phyloP scores from a whole-genome alignment of 2,329 filamentous ascomycete species.

The Scedosporium dehoogii region DNA sequence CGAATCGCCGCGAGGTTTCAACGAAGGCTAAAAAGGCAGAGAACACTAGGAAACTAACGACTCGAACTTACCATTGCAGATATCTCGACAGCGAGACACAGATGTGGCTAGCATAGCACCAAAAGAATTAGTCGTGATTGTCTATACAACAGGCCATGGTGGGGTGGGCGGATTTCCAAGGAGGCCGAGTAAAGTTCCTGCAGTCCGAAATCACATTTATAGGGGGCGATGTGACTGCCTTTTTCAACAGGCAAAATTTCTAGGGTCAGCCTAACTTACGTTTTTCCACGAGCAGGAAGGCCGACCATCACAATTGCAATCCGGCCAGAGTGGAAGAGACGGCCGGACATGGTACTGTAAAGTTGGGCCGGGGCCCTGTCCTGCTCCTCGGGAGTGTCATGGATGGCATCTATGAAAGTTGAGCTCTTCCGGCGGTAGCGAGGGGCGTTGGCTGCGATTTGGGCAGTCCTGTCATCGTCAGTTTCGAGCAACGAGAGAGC shows the following conservation, averaged over 20 bases:
- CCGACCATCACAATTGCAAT: slow-evolving; percentile 98
- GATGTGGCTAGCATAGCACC: slow-evolving; percentile 54
- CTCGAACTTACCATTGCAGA: slow-evolving; percentile 60
- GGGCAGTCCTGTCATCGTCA: slow-evolving; percentile 58
- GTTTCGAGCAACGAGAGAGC: slow-evolving; percentile 6
- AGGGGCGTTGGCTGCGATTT: slow-evolving; percentile 83
- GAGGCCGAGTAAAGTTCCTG: too few relatives aligned
- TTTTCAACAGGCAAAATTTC: background rate
- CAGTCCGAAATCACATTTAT: too few relatives aligned
- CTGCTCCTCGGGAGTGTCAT: slow-evolving; percentile 74
- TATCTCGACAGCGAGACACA: slow-evolving; percentile 93
- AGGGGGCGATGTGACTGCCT: background rate
- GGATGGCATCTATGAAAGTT: slow-evolving; percentile 94
- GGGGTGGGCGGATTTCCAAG: too few relatives aligned
- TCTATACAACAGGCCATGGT: background rate
- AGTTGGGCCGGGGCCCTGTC: slow-evolving; percentile 90
- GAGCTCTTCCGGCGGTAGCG: slow-evolving; percentile 87
- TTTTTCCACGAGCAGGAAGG: slow-evolving; percentile 89
- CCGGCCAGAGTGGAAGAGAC: slow-evolving; percentile 91
- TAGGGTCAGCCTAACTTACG: slow-evolving; percentile 39
- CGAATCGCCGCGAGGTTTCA: background rate
- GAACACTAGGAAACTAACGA: background rate
- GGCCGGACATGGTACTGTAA: slow-evolving; percentile 95
- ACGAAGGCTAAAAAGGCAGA: background rate
- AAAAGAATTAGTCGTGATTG: background rate